These are phyloP conservation scores for Coelastrella sp. DNA, from an alignment of 139 green algal genomes.

Conservation along the genomic window DNA sequence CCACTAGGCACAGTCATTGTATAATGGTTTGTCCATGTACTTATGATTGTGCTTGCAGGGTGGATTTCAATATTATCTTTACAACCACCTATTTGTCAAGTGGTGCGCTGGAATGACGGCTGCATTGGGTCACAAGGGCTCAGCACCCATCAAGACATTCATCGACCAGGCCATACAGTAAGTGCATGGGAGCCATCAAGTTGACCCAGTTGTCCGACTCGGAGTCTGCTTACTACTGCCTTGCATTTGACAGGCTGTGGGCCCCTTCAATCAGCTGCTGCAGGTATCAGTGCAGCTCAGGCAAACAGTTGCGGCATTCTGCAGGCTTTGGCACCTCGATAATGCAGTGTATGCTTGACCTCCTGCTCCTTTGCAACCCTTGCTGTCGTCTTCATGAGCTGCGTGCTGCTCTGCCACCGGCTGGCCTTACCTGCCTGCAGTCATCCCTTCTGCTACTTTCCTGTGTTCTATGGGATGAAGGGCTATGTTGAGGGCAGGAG, in stretches of 20 bases:
- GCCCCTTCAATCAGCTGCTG: neutral
- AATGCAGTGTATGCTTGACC: no score
- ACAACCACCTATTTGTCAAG: constrained; percentile 84
- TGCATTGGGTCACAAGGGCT: constrained; percentile 74
- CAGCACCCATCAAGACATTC: constrained; percentile 83
- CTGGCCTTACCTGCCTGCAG: constrained; percentile 50
- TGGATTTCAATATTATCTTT: constrained; percentile 91
- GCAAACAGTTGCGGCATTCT: no score
- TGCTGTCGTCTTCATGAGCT: neutral
- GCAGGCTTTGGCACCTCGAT: no score
- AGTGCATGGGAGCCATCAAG: neutral
- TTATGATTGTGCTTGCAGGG: constrained; percentile 55
- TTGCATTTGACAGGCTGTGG: neutral
- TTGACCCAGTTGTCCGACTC: neutral
- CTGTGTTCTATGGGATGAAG: constrained; percentile 87
- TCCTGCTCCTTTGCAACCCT: neutral
- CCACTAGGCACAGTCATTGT: no score
- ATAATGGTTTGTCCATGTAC: neutral
- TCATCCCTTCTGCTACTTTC: constrained; percentile 92
- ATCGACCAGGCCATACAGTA: constrained; percentile 90
- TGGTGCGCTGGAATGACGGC: constrained; percentile 79
- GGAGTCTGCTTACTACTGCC: no score
- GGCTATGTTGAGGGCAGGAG: constrained; percentile 68
- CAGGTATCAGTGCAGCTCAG: neutral
- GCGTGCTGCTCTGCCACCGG: neutral